A percentile compares a stretch with the other conserved stretches of the same genome.
These are phyloP conservation scores for Colletotrichum higginsianum DNA, from an alignment of 2,329 filamentous ascomycete genomes.

Conservation along the genomic window DNA sequence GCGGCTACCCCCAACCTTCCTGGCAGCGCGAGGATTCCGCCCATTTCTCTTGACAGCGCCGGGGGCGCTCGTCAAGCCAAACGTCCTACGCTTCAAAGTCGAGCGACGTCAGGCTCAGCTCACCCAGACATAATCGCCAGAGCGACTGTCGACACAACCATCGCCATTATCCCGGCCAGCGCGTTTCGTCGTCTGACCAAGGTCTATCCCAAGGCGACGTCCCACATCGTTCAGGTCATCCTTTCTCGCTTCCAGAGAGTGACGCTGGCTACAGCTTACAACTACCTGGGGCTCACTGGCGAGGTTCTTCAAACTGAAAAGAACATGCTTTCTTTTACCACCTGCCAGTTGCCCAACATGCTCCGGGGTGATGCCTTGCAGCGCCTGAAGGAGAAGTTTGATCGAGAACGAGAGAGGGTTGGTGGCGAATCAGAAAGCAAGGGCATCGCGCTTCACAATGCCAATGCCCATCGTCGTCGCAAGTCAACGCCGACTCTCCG, in stretches of 20 bases:
- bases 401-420: constrained; percentile 84
- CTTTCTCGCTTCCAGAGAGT: constrained; percentile 94
- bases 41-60: constrained; percentile 71
- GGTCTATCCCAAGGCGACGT: constrained; percentile 95
- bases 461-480: constrained; percentile 73
- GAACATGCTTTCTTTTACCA: constrained; percentile 93
- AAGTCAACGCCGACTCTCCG: constrained; percentile 82
- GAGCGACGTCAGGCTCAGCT: constrained; percentile 77
- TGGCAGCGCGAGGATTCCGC: constrained; percentile 73
- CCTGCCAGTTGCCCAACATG: constrained; percentile 91
- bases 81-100: constrained; percentile 59
- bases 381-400: constrained; percentile 93
- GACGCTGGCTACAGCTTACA: constrained; percentile 93
- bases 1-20: constrained; percentile 29
- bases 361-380: constrained; percentile 86
- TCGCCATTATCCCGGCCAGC: constrained; percentile 97
- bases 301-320: constrained; percentile 95
- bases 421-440: constrained; percentile 87
- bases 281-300: constrained; percentile 90
- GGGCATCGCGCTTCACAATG: constrained; percentile 95
- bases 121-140: constrained; percentile 98
- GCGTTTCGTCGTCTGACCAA: constrained; percentile 93
- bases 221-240: constrained; percentile 98
- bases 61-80: constrained; percentile 41
- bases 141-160: constrained; percentile 95